Evolutionary conservation across 1,139 yeast genomes (phyloP).

Genomic region (Nematodospora anomalae): DNA sequence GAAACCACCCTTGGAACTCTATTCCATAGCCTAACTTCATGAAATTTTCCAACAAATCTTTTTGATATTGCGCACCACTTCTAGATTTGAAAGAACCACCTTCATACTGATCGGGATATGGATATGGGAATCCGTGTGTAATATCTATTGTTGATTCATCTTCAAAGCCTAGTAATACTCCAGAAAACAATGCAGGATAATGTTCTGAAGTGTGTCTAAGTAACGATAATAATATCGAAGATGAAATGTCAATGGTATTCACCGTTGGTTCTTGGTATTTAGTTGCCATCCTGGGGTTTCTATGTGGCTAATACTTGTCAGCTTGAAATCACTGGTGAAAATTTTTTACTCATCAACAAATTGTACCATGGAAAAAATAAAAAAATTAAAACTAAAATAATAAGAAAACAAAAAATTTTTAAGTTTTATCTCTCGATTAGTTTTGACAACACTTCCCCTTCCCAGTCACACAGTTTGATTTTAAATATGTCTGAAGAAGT

Average conservation of each 20-base stretch:
- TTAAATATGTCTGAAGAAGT: conserved; percentile 46
- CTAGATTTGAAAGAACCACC: conserved; percentile 57
- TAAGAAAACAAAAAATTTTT: conserved; percentile 1
- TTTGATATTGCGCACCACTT: conserved; percentile 68
- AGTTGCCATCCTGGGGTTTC: conserved; percentile 6
- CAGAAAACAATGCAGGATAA: conserved; percentile 67
- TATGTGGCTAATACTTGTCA: conserved; percentile 1
- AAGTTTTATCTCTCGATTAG: background rate
- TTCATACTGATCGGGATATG: conserved; percentile 54
- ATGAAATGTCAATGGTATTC: conserved; percentile 47
- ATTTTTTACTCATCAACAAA: conserved; percentile 3
- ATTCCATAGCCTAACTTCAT: conserved; percentile 67
- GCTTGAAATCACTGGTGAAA: conserved; percentile 2
- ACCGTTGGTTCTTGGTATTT: conserved; percentile 40
- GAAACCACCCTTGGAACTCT: conserved; percentile 83
- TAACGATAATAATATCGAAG: conserved; percentile 67
- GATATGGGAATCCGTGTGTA: conserved; percentile 68
- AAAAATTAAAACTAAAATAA: conserved; percentile 1
- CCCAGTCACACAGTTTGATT: background rate
- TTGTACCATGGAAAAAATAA: background rate
- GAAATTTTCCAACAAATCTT: conserved; percentile 63
- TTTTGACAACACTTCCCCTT: background rate
- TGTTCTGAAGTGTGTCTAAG: conserved; percentile 72
- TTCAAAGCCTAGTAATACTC: conserved; percentile 78
- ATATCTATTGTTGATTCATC: conserved; percentile 51